Base-by-base conservation (phyloP, 2,329 filamentous ascomycete species). In the Fusarium denticulatum region DNA sequence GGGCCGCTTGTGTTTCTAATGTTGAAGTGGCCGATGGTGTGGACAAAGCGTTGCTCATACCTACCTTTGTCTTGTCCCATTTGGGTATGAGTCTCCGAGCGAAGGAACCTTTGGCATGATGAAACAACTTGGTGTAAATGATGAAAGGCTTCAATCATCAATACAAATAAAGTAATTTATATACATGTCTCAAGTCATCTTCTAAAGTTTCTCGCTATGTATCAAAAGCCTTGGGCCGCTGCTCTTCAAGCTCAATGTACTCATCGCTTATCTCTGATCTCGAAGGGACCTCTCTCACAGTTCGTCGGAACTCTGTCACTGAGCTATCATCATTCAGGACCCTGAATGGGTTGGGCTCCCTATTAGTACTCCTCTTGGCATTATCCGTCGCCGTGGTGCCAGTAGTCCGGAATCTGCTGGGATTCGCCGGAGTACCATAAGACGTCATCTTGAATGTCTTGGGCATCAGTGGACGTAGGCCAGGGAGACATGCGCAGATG, bases 381-480 rank as follows among this genome's bases (percentile, higher is more conserved):
- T 46, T 57, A 18, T 64, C 60, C 12, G 63, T 64, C 3, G 28
- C 20, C 1, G 47, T 16, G 4, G 60, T 65, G 1, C 46, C 63
- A 13, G 60, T 64, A n/a, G 63, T 64, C 28, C 40, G 57, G 28
- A 65, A 65, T 42, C 63, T 40, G 22, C 60, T 64, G 4, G 63
- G 63, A 12, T 65, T 65, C 1, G 63, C 63, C 1, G 63, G 47
- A 36, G 60, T 65, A 3, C 60, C 60, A 1, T 65, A 65, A 6
- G 63, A 65, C 1, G 63, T 24, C 60, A 64, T 57, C 63, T 65
- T 65, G 11, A 65, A 64, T 3, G 63, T 65, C 63, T 65, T 65
- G 60, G 63, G 63, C 2, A 65, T 24, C 5, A 65, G 60, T n/a
- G 63, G 63, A 6, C 63, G 63, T 6, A 64, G 7, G 1, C 63